Evolutionary conservation across 164 flowering plant genomes (phyloP), one percentile per base, ranked within the genome.

Genomic region (Nelumbo lutea): DNA sequence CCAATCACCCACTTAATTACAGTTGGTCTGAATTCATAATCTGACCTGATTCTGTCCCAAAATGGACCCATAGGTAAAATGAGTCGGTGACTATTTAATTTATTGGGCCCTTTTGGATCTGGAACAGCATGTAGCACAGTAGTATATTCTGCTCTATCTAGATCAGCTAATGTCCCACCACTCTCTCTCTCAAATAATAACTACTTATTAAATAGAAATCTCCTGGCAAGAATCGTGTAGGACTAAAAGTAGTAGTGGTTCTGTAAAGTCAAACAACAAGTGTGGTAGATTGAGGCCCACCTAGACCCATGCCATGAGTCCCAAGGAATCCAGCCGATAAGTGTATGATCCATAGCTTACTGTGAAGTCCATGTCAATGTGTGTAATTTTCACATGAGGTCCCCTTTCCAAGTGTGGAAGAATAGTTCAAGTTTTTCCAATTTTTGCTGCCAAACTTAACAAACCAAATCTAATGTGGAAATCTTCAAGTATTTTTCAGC

Each of bases 241-340:
- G 56, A 59, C 68, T 48, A 39, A 38, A 59, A 3, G 70, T 6
- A 39, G 46, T 68, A 3, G 70, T 6, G 3, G 43, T 44, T 2
- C 27, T 38, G 38, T 38, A 68, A 68, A 59, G 70, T 68, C 56
- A 68, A 59, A 45, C 8, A 2, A 58, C 13, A 60, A 48, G 43
- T 59, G 52, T 27, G 48, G 60, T 65, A 71, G 74, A 65, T 65
- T 65, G 65, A 65, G 42, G 42, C 65, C 74, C 64, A 59, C 69
- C 43, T 4, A 48, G 27, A 14, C 46, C 39, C 67, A 64, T 56
- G 73, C 53, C 53, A 0, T 50, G 53, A 50, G 9, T 4, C 11
- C 39, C 42, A 4, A 59, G 3, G 40, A 39, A 39, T 6, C 40
- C 61, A 42, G 61, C 61, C 5, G 9, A 39, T 39, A 59, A 64